Conservation (phyloP, 352 stramenopile genomes). For the Pythium scleroteichum region DNA sequence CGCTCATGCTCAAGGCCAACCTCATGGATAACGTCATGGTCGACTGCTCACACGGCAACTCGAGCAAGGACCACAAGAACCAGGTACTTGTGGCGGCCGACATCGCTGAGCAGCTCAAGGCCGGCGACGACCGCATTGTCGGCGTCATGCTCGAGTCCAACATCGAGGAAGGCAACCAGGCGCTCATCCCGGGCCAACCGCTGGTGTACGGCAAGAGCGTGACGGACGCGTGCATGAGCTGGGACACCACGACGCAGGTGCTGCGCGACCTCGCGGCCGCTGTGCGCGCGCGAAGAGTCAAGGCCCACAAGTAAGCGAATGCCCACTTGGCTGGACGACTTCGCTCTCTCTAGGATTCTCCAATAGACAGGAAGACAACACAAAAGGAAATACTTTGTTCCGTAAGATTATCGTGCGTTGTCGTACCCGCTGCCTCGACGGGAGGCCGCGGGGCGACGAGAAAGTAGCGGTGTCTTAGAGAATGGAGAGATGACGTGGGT, state of each 20-base stretch:
- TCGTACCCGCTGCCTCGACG: conserved; percentile 52
- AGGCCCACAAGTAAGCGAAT: conserved; percentile 42
- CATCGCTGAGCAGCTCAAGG: conserved; percentile 69
- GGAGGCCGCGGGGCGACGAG: conserved; percentile 34
- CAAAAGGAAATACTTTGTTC: no score
- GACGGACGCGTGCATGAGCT: conserved; percentile 89
- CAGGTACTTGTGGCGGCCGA: conserved; percentile 74
- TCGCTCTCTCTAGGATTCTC: background rate
- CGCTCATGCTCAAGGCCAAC: conserved; percentile 84
- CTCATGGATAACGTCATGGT: conserved; percentile 87
- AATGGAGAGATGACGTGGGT: conserved; percentile 58
- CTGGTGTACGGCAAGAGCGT: conserved; percentile 90
- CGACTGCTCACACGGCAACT: conserved; percentile 91
- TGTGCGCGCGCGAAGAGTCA: conserved; percentile 69
- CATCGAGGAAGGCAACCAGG: conserved; percentile 80
- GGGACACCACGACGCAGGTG: conserved; percentile 75
- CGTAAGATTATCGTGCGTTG: conserved; percentile 59
- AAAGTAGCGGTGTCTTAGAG: conserved; percentile 64
- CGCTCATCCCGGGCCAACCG: conserved; percentile 68
- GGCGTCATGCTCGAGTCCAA: conserved; percentile 91
- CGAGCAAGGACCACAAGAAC: conserved; percentile 88
- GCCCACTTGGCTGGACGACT: background rate
- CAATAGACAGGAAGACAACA: conserved; percentile 10
- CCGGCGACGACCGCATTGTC: conserved; percentile 76
- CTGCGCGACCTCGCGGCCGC: conserved; percentile 73